Evolutionary conservation across 2,329 filamentous ascomycete species (phyloP).

Genomic region (Beauveria caledonica): DNA sequence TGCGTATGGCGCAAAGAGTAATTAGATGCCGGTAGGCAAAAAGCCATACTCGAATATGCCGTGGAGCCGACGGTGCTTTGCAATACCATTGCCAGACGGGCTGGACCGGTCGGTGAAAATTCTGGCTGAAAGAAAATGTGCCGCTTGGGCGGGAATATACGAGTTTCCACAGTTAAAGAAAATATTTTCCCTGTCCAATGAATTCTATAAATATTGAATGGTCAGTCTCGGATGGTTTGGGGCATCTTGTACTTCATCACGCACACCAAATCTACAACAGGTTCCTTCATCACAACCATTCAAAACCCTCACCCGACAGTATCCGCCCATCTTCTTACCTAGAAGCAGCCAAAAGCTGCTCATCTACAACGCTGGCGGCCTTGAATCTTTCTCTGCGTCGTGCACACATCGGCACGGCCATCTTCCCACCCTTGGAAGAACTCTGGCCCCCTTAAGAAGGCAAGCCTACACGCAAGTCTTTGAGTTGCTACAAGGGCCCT

Average conservation of each 20-base stretch:
- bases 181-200: neutral
- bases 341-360: conserved; percentile 2
- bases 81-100: neutral
- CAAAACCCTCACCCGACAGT: neutral
- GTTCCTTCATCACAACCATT: neutral
- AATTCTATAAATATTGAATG: neutral
- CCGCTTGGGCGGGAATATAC: neutral
- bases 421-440: conserved; percentile 12
- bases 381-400: neutral
- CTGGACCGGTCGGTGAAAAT: neutral
- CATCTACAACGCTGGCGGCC: conserved; percentile 11
- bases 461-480: conserved; percentile 1
- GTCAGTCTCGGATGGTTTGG: no score
- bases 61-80: neutral
- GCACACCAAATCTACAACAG: neutral
- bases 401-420: conserved; percentile 3
- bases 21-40: neutral
- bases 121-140: neutral
- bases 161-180: neutral
- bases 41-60: neutral
- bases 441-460: conserved; percentile 13
- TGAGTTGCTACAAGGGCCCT: neutral
- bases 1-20: neutral
- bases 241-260: neutral
- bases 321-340: no score